phyloP scores from a whole-genome alignment of 768 basidiomycete genomes.

The Suillus subaureus region DNA sequence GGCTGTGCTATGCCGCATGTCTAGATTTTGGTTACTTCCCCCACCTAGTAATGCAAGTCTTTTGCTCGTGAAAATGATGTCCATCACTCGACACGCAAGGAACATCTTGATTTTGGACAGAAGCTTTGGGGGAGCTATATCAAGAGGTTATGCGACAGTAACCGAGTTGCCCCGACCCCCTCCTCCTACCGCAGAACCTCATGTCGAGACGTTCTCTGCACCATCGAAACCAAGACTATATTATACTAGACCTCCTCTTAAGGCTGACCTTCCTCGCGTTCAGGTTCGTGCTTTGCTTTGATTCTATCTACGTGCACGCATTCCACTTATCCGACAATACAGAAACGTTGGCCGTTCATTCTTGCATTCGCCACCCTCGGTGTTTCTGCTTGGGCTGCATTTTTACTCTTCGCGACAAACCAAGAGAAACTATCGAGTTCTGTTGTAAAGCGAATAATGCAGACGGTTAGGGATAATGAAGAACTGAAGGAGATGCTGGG shows the following conservation, averaged over 20 bases:
- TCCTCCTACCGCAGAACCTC: conserved; percentile 31
- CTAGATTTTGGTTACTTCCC: background rate
- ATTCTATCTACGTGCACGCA: background rate
- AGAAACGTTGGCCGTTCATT: conserved; percentile 59
- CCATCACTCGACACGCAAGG: background rate
- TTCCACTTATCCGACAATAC: background rate
- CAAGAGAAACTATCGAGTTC: conserved; percentile 79
- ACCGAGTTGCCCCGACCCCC: conserved; percentile 25
- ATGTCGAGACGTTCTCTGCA: conserved; percentile 42
- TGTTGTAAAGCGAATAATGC: conserved; percentile 66
- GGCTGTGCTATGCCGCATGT: conserved; percentile 1
- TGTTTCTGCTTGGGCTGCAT: conserved; percentile 64
- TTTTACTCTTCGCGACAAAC: conserved; percentile 72
- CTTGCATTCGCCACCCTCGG: conserved; percentile 54
- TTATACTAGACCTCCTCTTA: conserved; percentile 42
- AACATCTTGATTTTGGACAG: background rate
- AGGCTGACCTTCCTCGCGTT: conserved; percentile 45
- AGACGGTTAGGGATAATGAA: conserved; percentile 54
- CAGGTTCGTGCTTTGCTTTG: conserved; percentile 29
- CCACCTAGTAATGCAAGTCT: background rate
- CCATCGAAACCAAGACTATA: conserved; percentile 48
- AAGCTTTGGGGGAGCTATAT: conserved; percentile 5
- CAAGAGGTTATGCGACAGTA: conserved; percentile 20
- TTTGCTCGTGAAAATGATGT: background rate
- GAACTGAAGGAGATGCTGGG: conserved; percentile 59